phyloP scores from a whole-genome alignment of 1,139 yeast genomes.

The Nakaseomyces sp. region DNA sequence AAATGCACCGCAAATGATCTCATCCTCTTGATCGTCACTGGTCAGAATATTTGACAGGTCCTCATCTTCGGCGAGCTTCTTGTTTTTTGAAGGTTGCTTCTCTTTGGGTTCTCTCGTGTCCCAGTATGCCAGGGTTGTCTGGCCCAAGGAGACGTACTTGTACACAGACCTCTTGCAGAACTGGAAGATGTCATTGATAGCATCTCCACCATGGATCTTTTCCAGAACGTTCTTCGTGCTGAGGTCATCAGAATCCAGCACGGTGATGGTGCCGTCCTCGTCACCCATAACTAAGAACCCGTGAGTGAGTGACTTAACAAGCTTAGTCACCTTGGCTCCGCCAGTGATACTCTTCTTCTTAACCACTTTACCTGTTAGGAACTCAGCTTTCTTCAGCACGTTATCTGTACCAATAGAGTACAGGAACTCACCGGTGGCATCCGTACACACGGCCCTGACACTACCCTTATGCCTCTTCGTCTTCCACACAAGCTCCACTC shows the following conservation, averaged over 20 bases:
- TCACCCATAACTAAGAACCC: constrained; percentile 67
- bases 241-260: constrained; percentile 49
- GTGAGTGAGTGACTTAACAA: constrained; percentile 56
- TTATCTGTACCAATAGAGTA: constrained; percentile 76
- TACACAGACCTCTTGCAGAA: constrained; percentile 66
- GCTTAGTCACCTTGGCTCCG: constrained; percentile 43
- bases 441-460: constrained; percentile 66
- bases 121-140: constrained; percentile 70
- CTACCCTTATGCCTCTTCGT: constrained; percentile 89
- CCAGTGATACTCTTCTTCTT: constrained; percentile 41
- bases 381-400: constrained; percentile 63
- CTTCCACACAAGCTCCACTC: constrained; percentile 53
- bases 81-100: constrained; percentile 1
- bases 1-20: constrained; percentile 65
- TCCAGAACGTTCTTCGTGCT: constrained; percentile 37
- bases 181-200: constrained; percentile 64
- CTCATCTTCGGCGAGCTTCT: neutral
- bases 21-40: constrained; percentile 90
- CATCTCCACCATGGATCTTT: constrained; percentile 56
- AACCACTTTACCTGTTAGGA: constrained; percentile 68
- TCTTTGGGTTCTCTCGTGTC: constrained; percentile 54
- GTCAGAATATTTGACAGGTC: constrained; percentile 34
- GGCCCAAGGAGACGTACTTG: constrained; percentile 73
- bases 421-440: constrained; percentile 40
- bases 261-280: constrained; percentile 60